These are phyloP conservation scores for Pilatotrama ljubarskyi DNA, from an alignment of 768 basidiomycete genomes.

Conservation along the genomic window DNA sequence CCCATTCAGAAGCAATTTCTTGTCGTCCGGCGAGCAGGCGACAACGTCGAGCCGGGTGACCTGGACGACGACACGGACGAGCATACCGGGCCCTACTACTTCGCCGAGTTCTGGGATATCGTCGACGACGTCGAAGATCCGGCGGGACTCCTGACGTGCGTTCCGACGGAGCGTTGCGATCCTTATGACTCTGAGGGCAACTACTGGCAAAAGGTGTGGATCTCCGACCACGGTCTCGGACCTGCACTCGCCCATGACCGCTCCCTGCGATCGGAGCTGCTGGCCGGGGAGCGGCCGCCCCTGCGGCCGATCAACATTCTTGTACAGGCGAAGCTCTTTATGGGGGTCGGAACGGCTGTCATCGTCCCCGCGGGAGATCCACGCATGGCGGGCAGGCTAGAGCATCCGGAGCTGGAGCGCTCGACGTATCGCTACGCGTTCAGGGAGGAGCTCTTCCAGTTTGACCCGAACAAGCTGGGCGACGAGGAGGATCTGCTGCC, in stretches of 20 bases:
- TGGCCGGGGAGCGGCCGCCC: not conserved
- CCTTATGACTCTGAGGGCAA: not conserved
- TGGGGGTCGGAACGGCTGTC: not conserved
- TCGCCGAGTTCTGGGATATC: conserved; percentile 23
- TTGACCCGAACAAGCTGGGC: not conserved
- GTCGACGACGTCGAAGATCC: conserved; percentile 2
- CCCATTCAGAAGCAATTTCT: conserved; percentile 24
- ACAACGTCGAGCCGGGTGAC: not conserved
- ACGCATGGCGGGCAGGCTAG: not conserved
- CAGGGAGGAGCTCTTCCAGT: not conserved
- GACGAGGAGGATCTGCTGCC: not conserved
- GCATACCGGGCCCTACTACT: conserved; percentile 1
- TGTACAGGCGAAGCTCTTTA: not conserved
- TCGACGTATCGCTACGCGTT: not conserved
- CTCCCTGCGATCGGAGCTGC: not conserved
- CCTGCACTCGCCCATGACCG: conserved; percentile 7
- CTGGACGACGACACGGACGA: not conserved
- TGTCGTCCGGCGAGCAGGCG: conserved; percentile 21
- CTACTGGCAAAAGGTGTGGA: conserved; percentile 10
- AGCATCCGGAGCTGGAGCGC: not conserved
- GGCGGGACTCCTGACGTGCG: not conserved
- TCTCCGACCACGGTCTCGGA: conserved; percentile 18
- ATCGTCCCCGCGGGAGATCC: not conserved
- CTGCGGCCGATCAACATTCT: conserved; percentile 14
- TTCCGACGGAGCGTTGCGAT: not conserved